Evolutionary conservation across 1,284 basidiomycete genomes (phyloP).

Genomic region (Leccinum pachyderme): DNA sequence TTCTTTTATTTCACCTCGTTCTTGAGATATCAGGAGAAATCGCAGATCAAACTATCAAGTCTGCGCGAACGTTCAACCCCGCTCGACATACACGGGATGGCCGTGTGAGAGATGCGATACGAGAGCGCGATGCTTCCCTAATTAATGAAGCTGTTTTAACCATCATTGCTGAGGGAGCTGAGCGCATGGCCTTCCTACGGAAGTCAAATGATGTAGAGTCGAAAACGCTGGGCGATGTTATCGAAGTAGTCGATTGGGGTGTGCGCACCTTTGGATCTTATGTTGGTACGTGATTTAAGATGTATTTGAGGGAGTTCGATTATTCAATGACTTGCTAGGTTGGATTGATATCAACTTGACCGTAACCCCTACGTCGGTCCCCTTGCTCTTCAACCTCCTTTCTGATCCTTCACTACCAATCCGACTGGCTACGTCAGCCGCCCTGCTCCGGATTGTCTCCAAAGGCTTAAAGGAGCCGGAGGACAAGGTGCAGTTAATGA

Average conservation of each 20-base stretch:
- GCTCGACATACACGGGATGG: slow-evolving; percentile 78
- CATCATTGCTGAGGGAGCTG: slow-evolving; percentile 76
- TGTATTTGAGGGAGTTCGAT: neutral
- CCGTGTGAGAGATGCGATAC: slow-evolving; percentile 84
- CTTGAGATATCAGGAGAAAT: slow-evolving; percentile 93
- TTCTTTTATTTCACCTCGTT: slow-evolving; percentile 85
- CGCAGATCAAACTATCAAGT: slow-evolving; percentile 86
- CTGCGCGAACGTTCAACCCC: slow-evolving; percentile 69
- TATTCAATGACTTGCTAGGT: slow-evolving; percentile 47
- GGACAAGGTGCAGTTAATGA: slow-evolving; percentile 90
- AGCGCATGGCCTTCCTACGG: slow-evolving; percentile 53
- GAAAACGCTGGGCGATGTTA: slow-evolving; percentile 57
- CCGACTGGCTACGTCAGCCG: slow-evolving; percentile 79
- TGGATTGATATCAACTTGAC: slow-evolving; percentile 99
- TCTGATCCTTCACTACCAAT: slow-evolving; percentile 79
- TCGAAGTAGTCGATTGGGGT: slow-evolving; percentile 87
- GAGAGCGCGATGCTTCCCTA: slow-evolving; percentile 82
- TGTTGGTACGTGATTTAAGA: slow-evolving; percentile 67
- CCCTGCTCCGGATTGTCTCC: slow-evolving; percentile 79
- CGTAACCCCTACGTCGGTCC: slow-evolving; percentile 87
- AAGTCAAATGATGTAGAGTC: slow-evolving; percentile 45
- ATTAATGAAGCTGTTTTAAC: slow-evolving; percentile 89
- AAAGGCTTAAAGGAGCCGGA: slow-evolving; percentile 93
- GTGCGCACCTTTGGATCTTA: slow-evolving; percentile 91
- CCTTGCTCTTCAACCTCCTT: slow-evolving; percentile 83